Evolutionary conservation across 495 filamentous ascomycete genomes (phyloP), one percentile per base, ranked within the genome.

Genomic region (Parathielavia appendiculata): DNA sequence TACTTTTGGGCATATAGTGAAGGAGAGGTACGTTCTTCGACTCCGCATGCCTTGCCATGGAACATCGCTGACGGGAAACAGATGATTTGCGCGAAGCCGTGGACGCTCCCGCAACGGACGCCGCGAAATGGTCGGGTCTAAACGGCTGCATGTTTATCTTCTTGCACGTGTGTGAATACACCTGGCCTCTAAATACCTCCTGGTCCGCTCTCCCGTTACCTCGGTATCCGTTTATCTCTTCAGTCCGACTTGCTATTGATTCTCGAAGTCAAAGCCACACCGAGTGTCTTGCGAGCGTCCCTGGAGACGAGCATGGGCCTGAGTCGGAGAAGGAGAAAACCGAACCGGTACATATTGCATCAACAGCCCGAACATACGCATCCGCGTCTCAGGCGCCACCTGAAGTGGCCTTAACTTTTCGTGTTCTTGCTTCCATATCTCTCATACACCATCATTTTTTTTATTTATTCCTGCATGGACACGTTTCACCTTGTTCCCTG

Each of bases 1-100:
- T 99, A 96, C 68, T 97, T 97, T 66, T 97, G 93, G 91, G 95
- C 89, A 0, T 97, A 92, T 65, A 91, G 84, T 61, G 93, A 97
- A 75, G 95, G 95, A 71, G 95, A 99, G 87, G 91, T 96, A 71
- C 63, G 86, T 72, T 50, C n/a, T 73, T 53, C 49, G 49, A 53
- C 10, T 4, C 1, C 22, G 17, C 46, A 16, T 35, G 26, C 23
- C 56, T 51, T 17, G n/a, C 22, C 7, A 9, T 16, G 10, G 12
- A 0, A 11, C 9, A 17, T 23, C 6, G 14, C 22, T 61, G 5
- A 52, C 41, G 5, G 12, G 13, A 16, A 61, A 69, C 61, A 80
- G 76, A 76, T 80, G 57, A 71, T 80, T 51, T 79, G 76, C 66
- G 69, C 71, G 22, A 69, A 79, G 62, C 77, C 79, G 32, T 82